A percentile compares a stretch with the other conserved stretches of the same genome.
Conservation (phyloP, 345 rosid genomes). For the Hibiscus syriacus region DNA sequence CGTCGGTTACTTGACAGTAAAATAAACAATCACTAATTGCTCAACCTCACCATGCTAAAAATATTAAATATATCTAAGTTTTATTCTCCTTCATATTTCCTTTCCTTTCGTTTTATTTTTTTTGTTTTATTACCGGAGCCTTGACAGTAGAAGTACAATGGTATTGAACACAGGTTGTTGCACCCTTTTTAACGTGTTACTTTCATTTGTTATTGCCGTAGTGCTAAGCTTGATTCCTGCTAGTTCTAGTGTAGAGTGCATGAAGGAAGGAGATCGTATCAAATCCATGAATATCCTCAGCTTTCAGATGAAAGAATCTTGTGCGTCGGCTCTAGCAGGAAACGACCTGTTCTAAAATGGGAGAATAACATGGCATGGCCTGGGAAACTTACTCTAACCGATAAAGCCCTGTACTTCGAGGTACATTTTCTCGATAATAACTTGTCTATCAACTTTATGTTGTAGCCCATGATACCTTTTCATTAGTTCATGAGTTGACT, state of each 20-base stretch:
- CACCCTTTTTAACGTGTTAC: not conserved
- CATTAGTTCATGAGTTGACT: not conserved
- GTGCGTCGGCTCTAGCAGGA: constrained; percentile 77
- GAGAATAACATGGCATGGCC: constrained; percentile 95
- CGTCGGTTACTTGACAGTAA: not conserved
- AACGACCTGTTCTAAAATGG: constrained; percentile 92
- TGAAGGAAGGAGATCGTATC: constrained; percentile 67
- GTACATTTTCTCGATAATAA: constrained; percentile 27
- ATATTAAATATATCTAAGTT: not conserved
- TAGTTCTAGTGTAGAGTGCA: constrained; percentile 68
- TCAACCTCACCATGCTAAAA: not conserved
- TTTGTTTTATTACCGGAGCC: not conserved
- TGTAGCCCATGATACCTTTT: not conserved
- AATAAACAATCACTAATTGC: not conserved
- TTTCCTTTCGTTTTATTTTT: not conserved
- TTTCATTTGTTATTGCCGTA: not conserved
- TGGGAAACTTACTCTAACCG: constrained; percentile 76
- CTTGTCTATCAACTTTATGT: not conserved
- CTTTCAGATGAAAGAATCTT: constrained; percentile 58
- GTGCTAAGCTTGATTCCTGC: constrained; percentile 26
- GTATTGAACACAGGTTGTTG: not conserved
- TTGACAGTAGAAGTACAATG: not conserved
- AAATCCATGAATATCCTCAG: constrained; percentile 39
- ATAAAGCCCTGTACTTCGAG: constrained; percentile 88
- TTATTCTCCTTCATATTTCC: not conserved